A percentile compares a stretch with the other conserved stretches of the same genome.
Conservation (phyloP, 2,329 filamentous ascomycete species). For the Neurospora crassa region DNA sequence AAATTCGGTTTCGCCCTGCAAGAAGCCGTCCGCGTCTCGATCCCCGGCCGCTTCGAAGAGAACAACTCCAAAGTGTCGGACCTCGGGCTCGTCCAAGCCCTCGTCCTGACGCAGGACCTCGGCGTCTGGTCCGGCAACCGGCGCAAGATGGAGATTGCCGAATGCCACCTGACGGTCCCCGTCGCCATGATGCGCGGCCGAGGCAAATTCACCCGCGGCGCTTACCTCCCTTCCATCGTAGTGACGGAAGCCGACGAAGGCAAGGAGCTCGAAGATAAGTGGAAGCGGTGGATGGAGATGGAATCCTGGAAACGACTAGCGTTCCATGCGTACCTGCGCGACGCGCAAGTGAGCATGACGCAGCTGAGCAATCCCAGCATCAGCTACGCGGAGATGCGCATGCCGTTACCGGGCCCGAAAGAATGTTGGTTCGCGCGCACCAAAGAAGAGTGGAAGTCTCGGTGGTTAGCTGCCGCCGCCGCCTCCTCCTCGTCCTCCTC, state of each 20-base stretch:
- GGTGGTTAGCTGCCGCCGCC: constrained; percentile 36
- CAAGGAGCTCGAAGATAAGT: constrained; percentile 50
- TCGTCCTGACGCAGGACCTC: constrained; percentile 39
- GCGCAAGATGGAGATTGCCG: constrained; percentile 47
- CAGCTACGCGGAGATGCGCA: constrained; percentile 58
- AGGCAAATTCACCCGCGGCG: constrained; percentile 48
- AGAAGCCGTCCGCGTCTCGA: constrained; percentile 34
- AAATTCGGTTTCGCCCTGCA: constrained; percentile 51
- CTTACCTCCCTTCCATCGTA: constrained; percentile 37
- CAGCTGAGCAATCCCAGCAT: constrained; percentile 55
- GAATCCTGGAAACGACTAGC: constrained; percentile 60
- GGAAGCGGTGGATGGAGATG: constrained; percentile 52
- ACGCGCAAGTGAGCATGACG: constrained; percentile 59
- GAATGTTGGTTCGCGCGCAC: constrained; percentile 56
- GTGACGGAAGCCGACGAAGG: constrained; percentile 45
- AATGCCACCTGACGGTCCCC: constrained; percentile 30
- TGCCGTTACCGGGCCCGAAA: constrained; percentile 54
- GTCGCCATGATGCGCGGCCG: constrained; percentile 40
- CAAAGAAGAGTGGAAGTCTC: constrained; percentile 54
- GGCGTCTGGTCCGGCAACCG: constrained; percentile 46
- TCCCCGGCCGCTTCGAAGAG: constrained; percentile 32
- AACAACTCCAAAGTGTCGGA: constrained; percentile 37
- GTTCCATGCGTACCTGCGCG: constrained; percentile 55
- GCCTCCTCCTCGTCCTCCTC: too few species aligned
- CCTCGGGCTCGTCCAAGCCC: constrained; percentile 37